Base-by-base conservation (phyloP, 139 green algal genomes). In the Chlamydomonas applanata region DNA sequence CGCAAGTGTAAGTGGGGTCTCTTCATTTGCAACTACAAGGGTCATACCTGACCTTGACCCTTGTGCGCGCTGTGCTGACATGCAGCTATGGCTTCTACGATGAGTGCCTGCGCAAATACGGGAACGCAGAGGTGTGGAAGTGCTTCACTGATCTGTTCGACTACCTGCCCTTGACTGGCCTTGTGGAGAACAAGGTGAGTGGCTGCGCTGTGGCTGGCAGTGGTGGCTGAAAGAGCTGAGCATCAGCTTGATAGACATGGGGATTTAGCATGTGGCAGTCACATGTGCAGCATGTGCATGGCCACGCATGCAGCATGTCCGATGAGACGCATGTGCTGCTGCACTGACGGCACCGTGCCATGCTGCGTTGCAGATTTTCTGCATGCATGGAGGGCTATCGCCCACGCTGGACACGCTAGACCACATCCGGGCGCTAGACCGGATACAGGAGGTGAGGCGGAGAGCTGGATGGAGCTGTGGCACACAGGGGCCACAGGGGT, bases 91-190 rank as follows among this genome's bases (percentile, higher is more conserved):
- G 96, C 30, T 99, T 99, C 83, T 99, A 99, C 72, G 96, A 99
- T 80, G 96, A 99, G 87, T 99, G 96, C 88, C 82, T 99, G 59
- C 85, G 96, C 19, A 99, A 99, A 81, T 99, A 99, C 74, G 96
- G 96, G 72, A 97, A 91, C 71, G 91, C 96, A 11, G 96, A 98
- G 25, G 94, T 99, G 32, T 99, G 96, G 96, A 96, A 97, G 80
- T 90, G 86, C 76, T 98, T 99, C 81, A 99, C 96, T 14, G 96
- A 99, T 83, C 79, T 99, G 24, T 99, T 99, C 80, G 96, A 99
- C 82, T 99, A 97, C 83, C 91, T 99, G 67, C 96, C 96, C 1
- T 85, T 99, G 2, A 98, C 96, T 9, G 96, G 94, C 2, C 77
- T 98, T 4, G 88, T 99, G 33, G 95, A 99, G 80, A 94, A 91